These are phyloP conservation scores for Irpex sp. DNA, from an alignment of 1,284 basidiomycete genomes.

Conservation along the genomic window DNA sequence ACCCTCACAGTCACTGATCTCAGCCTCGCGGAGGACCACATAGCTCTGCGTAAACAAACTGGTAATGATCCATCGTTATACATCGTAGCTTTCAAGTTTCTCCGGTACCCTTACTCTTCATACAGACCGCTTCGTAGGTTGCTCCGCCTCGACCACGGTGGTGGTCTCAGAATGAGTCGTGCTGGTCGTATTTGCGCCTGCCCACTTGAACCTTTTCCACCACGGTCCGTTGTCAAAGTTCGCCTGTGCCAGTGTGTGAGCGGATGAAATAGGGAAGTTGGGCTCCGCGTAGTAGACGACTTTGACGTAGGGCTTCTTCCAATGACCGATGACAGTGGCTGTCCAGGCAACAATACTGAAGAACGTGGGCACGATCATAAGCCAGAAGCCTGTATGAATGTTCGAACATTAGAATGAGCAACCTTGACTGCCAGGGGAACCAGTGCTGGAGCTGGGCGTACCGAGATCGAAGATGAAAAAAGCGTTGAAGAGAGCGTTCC, in stretches of 20 bases:
- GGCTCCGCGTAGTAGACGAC: neutral
- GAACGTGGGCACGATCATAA: neutral
- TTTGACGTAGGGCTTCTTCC: neutral
- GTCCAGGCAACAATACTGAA: neutral
- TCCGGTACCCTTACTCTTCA: neutral
- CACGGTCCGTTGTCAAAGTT: neutral
- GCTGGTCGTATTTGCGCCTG: neutral
- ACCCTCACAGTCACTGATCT: no score
- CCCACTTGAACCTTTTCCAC: neutral
- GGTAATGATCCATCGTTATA: no score
- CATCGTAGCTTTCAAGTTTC: no score
- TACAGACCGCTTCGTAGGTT: neutral
- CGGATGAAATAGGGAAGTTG: neutral
- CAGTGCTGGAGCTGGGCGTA: neutral
- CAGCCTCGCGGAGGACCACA: no score
- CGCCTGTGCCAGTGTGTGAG: neutral
- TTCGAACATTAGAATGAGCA: neutral
- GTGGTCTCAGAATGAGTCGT: neutral
- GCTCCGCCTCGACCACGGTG: neutral
- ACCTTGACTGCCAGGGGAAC: neutral
- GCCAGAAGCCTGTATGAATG: neutral
- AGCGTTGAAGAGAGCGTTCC: neutral
- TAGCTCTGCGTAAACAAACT: no score
- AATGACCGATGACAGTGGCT: neutral
- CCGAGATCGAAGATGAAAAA: neutral